Percentiles rank a stretch among this genome's conserved stretches.
Evolutionary conservation across 495 filamentous ascomycete species (phyloP).

Genomic region (Aspergillus olivimuriae): DNA sequence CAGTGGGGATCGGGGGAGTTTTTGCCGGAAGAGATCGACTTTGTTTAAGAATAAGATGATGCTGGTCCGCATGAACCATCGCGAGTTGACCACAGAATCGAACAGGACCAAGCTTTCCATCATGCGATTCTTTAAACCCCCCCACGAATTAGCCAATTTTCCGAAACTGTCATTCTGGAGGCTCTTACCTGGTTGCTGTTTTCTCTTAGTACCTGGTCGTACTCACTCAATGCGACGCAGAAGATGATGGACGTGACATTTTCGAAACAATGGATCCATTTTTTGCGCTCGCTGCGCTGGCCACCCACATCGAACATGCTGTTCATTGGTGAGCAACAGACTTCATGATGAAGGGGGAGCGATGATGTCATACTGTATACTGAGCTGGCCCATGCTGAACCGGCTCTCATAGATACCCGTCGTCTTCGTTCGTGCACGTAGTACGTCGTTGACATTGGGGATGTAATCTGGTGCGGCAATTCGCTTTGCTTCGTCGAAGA

Average conservation of each 20-base stretch:
- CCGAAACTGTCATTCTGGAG: too few species aligned
- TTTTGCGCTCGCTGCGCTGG: slow-evolving; percentile 94
- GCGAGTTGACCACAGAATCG: slow-evolving; percentile 96
- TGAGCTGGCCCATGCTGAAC: slow-evolving; percentile 95
- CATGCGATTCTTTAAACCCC: slow-evolving; percentile 75
- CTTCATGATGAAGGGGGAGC: neutral
- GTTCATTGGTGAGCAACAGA: slow-evolving; percentile 13
- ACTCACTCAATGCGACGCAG: slow-evolving; percentile 96
- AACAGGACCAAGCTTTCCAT: slow-evolving; percentile 98
- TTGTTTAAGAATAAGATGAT: slow-evolving; percentile 99
- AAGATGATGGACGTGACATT: slow-evolving; percentile 99
- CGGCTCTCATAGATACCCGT: slow-evolving; percentile 98
- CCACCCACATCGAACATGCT: slow-evolving; percentile 99
- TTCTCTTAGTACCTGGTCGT: slow-evolving; percentile 93
- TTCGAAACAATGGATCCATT: slow-evolving; percentile 99
- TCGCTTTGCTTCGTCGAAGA: slow-evolving; percentile 86
- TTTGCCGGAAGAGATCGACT: slow-evolving; percentile 94
- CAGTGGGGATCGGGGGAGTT: slow-evolving; percentile 81
- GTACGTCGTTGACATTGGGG: slow-evolving; percentile 85
- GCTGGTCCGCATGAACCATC: slow-evolving; percentile 98
- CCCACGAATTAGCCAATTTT: slow-evolving; percentile 8
- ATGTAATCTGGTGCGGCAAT: slow-evolving; percentile 84
- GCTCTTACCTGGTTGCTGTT: slow-evolving; percentile 88
- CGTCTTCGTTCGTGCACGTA: slow-evolving; percentile 96
- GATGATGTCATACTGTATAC: slow-evolving; percentile 79